Evolutionary conservation across 768 basidiomycete species (phyloP).

Genomic region (Termitomyces sp.): DNA sequence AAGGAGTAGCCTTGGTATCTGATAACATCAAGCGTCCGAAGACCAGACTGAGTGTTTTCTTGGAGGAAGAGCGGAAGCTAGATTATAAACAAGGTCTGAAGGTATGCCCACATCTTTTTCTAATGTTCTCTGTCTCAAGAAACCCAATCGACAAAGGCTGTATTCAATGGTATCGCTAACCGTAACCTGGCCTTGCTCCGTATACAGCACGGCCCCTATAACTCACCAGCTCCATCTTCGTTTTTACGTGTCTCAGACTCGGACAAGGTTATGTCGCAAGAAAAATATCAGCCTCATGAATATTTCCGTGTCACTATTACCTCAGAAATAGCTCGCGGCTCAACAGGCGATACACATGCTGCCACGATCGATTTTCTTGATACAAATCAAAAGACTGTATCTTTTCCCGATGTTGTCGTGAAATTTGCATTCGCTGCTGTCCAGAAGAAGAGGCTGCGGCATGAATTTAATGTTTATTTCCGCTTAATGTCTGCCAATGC

Average conservation of each 20-base stretch:
- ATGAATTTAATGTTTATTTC: too few relatives aligned
- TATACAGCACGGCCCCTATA: slow-evolving; percentile 2
- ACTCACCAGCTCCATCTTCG: slow-evolving; percentile 11
- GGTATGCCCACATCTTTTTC: not conserved
- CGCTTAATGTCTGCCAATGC: too few relatives aligned
- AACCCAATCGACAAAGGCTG: not conserved
- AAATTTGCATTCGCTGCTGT: slow-evolving; percentile 10
- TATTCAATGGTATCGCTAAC: too few relatives aligned
- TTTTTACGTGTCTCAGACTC: slow-evolving; percentile 3
- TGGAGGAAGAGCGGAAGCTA: not conserved
- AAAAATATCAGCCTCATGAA: not conserved
- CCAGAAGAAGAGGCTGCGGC: not conserved
- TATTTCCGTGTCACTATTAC: slow-evolving; percentile 13
- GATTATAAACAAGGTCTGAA: not conserved
- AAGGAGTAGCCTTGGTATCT: not conserved
- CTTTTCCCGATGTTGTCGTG: slow-evolving; percentile 3
- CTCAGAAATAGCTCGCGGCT: slow-evolving; percentile 10
- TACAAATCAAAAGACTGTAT: not conserved
- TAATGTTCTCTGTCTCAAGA: not conserved
- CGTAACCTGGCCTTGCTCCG: slow-evolving; percentile 4
- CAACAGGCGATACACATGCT: slow-evolving; percentile 14
- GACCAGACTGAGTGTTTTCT: not conserved
- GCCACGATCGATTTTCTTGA: slow-evolving; percentile 7
- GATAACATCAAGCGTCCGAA: not conserved
- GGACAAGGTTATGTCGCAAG: not conserved